Percentiles rank a stretch among this genome's conserved stretches.
phyloP scores from a whole-genome alignment of 345 rosid species.

The Citrus sinensis region DVS_A1.0 CM039165.1:31825501-31826000 shows the following conservation, averaged over 20 bases:
- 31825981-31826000: not conserved
- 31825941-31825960: not conserved
- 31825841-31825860: not conserved
- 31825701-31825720: slow-evolving; percentile 67
- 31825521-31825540: not conserved
- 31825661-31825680: slow-evolving; percentile 68
- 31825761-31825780: slow-evolving; percentile 73
- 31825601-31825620: slow-evolving; percentile 70
- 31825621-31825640: slow-evolving; percentile 64
- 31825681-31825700: slow-evolving; percentile 66
- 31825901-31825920: not conserved
- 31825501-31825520: slow-evolving; percentile 3
- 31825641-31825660: slow-evolving; percentile 72
- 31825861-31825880: not conserved
- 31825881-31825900: not conserved
- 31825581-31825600: slow-evolving; percentile 51
- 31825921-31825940: not conserved
- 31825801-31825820: slow-evolving; percentile 67
- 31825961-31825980: not conserved
- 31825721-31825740: slow-evolving; percentile 73
- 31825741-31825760: slow-evolving; percentile 71
- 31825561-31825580: slow-evolving; percentile 18
- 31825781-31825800: slow-evolving; percentile 74
- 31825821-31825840: slow-evolving; percentile 31
- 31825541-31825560: slow-evolving; percentile 24